Percentiles rank a stretch among this genome's conserved stretches.
Conservation (phyloP, 148 eudicot species). For the Mesembryanthemum crystallinum region DNA sequence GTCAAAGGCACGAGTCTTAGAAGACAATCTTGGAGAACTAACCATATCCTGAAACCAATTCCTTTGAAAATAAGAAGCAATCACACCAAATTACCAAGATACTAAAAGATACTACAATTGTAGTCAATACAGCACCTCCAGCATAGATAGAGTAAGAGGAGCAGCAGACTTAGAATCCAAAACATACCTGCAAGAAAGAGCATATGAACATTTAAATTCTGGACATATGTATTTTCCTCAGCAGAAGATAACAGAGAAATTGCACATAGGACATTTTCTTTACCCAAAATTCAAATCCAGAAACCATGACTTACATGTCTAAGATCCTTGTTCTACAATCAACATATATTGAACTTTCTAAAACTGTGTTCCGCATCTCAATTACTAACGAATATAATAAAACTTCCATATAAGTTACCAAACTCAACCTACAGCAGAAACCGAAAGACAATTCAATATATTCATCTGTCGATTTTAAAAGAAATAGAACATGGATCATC, state of each 20-base stretch:
- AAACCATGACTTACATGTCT: background rate
- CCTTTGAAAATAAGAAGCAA: slow-evolving; percentile 20
- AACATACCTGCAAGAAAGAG: slow-evolving; percentile 64
- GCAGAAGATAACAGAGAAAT: background rate
- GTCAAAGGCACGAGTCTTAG: slow-evolving; percentile 87
- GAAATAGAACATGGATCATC: too few species aligned
- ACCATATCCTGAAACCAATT: slow-evolving; percentile 31
- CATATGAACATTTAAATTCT: background rate
- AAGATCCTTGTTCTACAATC: background rate
- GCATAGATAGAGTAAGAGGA: slow-evolving; percentile 85
- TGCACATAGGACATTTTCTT: background rate
- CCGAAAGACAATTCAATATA: too few species aligned
- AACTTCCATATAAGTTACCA: too few species aligned
- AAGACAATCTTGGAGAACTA: slow-evolving; percentile 62
- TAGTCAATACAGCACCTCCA: slow-evolving; percentile 58
- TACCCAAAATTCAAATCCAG: background rate
- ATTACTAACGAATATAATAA: too few species aligned
- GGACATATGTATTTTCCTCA: background rate
- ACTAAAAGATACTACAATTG: background rate
- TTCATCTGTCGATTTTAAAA: too few species aligned
- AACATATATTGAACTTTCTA: background rate
- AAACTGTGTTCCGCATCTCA: background rate
- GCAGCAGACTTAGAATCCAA: slow-evolving; percentile 86
- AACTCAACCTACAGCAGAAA: too few species aligned
- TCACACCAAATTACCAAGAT: background rate